Percentiles rank a stretch among this genome's conserved stretches.
Evolutionary conservation across 352 stramenopile species (phyloP).

Genomic region (Halophytophthora batemanensis): DNA sequence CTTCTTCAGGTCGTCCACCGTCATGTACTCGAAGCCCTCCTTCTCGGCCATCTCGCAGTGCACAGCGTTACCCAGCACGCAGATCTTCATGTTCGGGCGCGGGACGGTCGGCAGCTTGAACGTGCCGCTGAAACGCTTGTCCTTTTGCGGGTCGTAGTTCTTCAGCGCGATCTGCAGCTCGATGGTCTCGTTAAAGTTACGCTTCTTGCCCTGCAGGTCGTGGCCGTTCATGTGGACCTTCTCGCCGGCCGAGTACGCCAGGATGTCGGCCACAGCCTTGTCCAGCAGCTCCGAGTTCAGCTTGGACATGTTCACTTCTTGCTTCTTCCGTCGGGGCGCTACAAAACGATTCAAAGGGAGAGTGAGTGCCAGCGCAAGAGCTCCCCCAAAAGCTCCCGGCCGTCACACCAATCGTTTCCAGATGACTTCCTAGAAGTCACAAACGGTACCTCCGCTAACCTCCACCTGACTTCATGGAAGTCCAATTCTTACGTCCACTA

Average conservation of each 20-base stretch:
- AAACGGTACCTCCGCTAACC: background rate
- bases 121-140: slow-evolving; percentile 99
- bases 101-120: slow-evolving; percentile 98
- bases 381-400: too few species aligned
- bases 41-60: slow-evolving; percentile 99
- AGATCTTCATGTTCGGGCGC: slow-evolving; percentile 95
- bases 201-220: slow-evolving; percentile 98
- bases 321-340: slow-evolving; percentile 44
- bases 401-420: slow-evolving; percentile 6
- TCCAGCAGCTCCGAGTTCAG: slow-evolving; percentile 96
- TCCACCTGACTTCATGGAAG: background rate
- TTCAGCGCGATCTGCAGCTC: slow-evolving; percentile 99
- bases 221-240: slow-evolving; percentile 89
- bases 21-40: slow-evolving; percentile 98
- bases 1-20: slow-evolving; percentile 99
- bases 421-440: slow-evolving; percentile 2
- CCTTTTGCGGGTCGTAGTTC: slow-evolving; percentile 99
- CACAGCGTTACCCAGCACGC: slow-evolving; percentile 98
- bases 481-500: too few species aligned
- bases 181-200: slow-evolving; percentile 99
- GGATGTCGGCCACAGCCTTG: slow-evolving; percentile 95
- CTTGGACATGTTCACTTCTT: slow-evolving; percentile 86
- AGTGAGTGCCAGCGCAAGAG: slow-evolving; percentile 57
- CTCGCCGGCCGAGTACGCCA: slow-evolving; percentile 95
- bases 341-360: slow-evolving; percentile 72